Evolutionary conservation across 2,329 filamentous ascomycete genomes (phyloP), one percentile per base, ranked within the genome.

Genomic region (Polychaeton citri): DNA sequence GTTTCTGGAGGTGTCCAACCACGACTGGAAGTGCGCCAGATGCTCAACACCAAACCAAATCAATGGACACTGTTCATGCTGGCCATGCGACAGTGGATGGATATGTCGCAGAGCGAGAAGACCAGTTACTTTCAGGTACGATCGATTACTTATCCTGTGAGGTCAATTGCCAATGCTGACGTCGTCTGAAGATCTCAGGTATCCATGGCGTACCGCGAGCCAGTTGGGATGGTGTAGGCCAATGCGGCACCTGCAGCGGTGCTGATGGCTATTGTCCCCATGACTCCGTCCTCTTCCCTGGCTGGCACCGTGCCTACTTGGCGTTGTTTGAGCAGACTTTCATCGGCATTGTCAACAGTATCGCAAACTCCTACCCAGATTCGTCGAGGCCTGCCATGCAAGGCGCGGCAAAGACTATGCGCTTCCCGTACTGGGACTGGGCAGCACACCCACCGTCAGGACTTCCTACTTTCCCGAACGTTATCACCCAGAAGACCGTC

Each of bases 371-470:
- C 2, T 54, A 45, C 39, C 38, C 47, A 15, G 37, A 34, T n/a
- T 40, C 36, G 35, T 36, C 44, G 26, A 39, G 31, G 30, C 32
- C 40, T 12, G 32, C 31, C 17, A 50, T 53, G 47, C 40, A 46
- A 21, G 39, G 33, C 7, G 54, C 53, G 12, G 46, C 46, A 3
- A 33, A 43, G 13, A 45, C 40, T 10, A 42, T 56, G 28, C 38
- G 49, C n/a, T 46, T 41, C 15, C 48, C 49, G 8, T 52, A 40
- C 42, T 52, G 49, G 49, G 49, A 52, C 34, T 52, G 49, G 49
- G 49, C 49, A 15, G 44, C 46, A 18, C 13, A 33, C 9, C 46
- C 48, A 19, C 34, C 43, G 15, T 33, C 38, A 12, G 42, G 43
- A n/a, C 35, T 35, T n/a, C 38, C 44, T 7, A 38, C 35, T 13